Evolutionary conservation across 2,329 filamentous ascomycete genomes (phyloP).

Genomic region (Onygena corvina): DNA sequence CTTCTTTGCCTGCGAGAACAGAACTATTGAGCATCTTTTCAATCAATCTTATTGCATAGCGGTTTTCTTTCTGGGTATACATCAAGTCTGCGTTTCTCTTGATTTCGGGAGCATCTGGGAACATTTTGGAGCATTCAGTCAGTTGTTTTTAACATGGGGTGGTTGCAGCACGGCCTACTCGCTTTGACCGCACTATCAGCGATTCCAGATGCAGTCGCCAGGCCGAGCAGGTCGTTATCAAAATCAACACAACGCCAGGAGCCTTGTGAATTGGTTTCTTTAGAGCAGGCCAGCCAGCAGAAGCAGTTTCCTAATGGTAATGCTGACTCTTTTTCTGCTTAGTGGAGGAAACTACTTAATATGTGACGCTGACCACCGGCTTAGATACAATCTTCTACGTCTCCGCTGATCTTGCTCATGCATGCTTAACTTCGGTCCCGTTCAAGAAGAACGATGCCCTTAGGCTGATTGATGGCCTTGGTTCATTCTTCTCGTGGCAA

Average conservation of each 20-base stretch:
- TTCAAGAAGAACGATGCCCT: constrained; percentile 18
- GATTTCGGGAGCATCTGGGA: too few relatives aligned
- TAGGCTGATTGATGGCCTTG: constrained; percentile 17
- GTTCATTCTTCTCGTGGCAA: constrained; percentile 18
- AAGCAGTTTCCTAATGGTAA: background rate
- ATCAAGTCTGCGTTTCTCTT: too few relatives aligned
- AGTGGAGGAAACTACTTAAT: background rate
- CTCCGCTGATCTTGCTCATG: constrained; percentile 16
- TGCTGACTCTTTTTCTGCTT: background rate
- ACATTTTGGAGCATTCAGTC: too few relatives aligned
- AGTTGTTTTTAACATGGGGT: constrained; percentile 1
- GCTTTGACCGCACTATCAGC: background rate
- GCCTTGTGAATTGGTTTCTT: constrained; percentile 9
- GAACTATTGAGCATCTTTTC: too few relatives aligned
- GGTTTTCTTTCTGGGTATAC: too few relatives aligned
- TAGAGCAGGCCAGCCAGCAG: constrained; percentile 3
- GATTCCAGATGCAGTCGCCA: background rate
- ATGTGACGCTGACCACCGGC: background rate
- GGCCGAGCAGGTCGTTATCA: background rate
- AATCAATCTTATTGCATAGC: too few relatives aligned
- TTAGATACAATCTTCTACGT: constrained; percentile 9
- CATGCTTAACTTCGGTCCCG: constrained; percentile 18
- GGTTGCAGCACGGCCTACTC: background rate
- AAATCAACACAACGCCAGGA: constrained; percentile 2
- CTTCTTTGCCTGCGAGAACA: too few relatives aligned